Base-by-base conservation (phyloP, 192 early-diverging fungal species). In the Umbelopsis sp. region DNA sequence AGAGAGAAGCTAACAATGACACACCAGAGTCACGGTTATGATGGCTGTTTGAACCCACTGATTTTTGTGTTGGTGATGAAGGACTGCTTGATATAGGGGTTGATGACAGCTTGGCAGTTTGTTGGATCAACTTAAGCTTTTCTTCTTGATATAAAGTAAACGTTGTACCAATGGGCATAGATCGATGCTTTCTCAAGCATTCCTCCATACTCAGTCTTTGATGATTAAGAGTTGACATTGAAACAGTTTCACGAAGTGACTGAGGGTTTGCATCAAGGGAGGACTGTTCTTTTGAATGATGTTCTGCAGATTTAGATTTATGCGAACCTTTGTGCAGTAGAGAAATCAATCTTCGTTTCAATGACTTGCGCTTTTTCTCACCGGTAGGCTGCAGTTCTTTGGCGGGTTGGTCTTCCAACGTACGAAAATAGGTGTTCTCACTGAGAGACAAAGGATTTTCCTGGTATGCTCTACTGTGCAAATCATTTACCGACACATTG, bases 131-230 rank as follows among this genome's bases (percentile, higher is more conserved):
- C 17, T 31, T 29, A 4, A 29, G 56, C n/a, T 62, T 62, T n/a
- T 62, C 56, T 17, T 62, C 56, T 16, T 62, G 56, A 32, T 62
- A 62, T 34, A 62, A 7, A 0, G 56, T 16, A n/a, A 62, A 62
- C 5, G 56, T 62, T n/a, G 56, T 62, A 0, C 29, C 56, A 62
- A 34, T 34, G 12, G 56, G 56, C 56, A 62, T 62, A 3, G 56
- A 62, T 14, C 31, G 56, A 16, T 62, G 56, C 26, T 62, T 62
- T 12, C 56, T 22, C 11, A 62, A 20, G 29, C 26, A 12, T 62
- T 62, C 56, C 16, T 62, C 56, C 14, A 6, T n/a, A 62, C 32
- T 62, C 9, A 62, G 29, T 7, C 26, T 29, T 29, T 29, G 56
- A 34, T 22, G 25, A 34, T 62, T 36, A 14, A 62, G 24, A 20